Evolutionary conservation across 2,329 filamentous ascomycete genomes (phyloP), one percentile per base, ranked within the genome.

Genomic region (Botrytis paeoniae): DNA sequence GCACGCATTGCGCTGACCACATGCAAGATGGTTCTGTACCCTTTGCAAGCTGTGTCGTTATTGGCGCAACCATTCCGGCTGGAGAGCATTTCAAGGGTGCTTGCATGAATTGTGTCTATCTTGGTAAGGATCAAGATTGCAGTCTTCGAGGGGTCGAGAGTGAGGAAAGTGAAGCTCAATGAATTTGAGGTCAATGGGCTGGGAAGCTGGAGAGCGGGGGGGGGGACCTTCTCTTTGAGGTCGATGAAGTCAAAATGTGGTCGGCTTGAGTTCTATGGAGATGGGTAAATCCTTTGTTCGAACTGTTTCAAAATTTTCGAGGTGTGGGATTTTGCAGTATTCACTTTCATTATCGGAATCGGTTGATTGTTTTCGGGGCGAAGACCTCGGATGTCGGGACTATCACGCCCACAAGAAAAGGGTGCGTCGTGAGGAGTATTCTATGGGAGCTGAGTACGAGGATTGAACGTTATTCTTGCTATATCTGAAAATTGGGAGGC

Each of bases 21-120:
- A 41, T 69, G 48, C n/a, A 32, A 5, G 65, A 43, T 57, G 48
- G 65, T 1, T 41, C 18, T 41, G 48, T 69, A 18, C 65, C 65
- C 1, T 69, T 69, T 22, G n/a, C 65, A 22, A 57, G 35, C 48
- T 69, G 65, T 57, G 65, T 69, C 1, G 20, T 69, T 41, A 57
- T 69, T 41, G 48, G 14, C 5, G 35, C 35, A 2, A 20, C 16
- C 16, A 9, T 12, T 7, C 10, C 48, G 1, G 48, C n/a, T 25
- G 65, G 65, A 18, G 4, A 16, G 16, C 18, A 43, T 6, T n/a
- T 69, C 3, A 7, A 57, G 22, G 65, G 65, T 57, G 65, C 48
- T 22, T 69, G 65, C 6, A 69, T 69, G 65, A 69, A 57, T n/a
- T 69, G 65, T 37, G 65, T 57, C 2, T 69, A 57, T 41, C 65